These are phyloP conservation scores for Penicillium turbatum DNA, from an alignment of 495 filamentous ascomycete genomes.

Conservation along the genomic window DNA sequence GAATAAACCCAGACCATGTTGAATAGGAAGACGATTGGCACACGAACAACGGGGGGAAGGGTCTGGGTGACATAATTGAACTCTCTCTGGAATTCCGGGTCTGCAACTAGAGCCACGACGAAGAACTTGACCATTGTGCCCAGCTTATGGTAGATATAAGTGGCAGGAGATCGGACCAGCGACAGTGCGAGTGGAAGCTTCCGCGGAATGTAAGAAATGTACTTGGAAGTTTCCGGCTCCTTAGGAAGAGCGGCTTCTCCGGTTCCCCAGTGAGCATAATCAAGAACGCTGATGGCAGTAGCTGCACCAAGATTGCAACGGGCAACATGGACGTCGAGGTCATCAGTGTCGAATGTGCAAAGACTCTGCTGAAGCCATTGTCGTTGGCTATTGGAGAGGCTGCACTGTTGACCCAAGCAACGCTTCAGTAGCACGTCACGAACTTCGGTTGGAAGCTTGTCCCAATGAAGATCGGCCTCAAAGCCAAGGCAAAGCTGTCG, in stretches of 20 bases:
- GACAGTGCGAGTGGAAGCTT: slow-evolving; percentile 22
- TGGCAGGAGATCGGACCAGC: slow-evolving; percentile 27
- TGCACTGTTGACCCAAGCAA: slow-evolving; percentile 33
- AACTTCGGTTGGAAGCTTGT: slow-evolving; percentile 34
- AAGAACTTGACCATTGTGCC: slow-evolving; percentile 49
- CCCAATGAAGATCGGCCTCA: slow-evolving; percentile 42
- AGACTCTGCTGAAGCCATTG: slow-evolving; percentile 36
- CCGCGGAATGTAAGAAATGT: slow-evolving; percentile 33
- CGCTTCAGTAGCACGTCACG: slow-evolving; percentile 34
- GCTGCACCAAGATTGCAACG: slow-evolving; percentile 42
- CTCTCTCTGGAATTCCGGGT: slow-evolving; percentile 57
- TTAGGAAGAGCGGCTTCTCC: slow-evolving; percentile 29
- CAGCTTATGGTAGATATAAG: slow-evolving; percentile 38
- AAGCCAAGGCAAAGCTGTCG: slow-evolving; percentile 42
- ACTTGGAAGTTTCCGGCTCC: slow-evolving; percentile 27
- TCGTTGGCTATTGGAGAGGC: slow-evolving; percentile 23
- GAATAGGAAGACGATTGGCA: slow-evolving; percentile 36
- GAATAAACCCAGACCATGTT: slow-evolving; percentile 50
- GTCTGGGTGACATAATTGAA: slow-evolving; percentile 44
- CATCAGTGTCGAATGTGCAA: slow-evolving; percentile 34
- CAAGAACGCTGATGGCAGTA: slow-evolving; percentile 36
- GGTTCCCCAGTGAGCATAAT: slow-evolving; percentile 35
- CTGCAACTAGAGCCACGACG: slow-evolving; percentile 50
- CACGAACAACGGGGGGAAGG: slow-evolving; percentile 33
- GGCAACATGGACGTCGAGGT: slow-evolving; percentile 36